Percentiles rank a stretch among this genome's conserved stretches.
Evolutionary conservation across 2,329 filamentous ascomycete species (phyloP).

Genomic region (Thermothelomyces thermophilus): DNA sequence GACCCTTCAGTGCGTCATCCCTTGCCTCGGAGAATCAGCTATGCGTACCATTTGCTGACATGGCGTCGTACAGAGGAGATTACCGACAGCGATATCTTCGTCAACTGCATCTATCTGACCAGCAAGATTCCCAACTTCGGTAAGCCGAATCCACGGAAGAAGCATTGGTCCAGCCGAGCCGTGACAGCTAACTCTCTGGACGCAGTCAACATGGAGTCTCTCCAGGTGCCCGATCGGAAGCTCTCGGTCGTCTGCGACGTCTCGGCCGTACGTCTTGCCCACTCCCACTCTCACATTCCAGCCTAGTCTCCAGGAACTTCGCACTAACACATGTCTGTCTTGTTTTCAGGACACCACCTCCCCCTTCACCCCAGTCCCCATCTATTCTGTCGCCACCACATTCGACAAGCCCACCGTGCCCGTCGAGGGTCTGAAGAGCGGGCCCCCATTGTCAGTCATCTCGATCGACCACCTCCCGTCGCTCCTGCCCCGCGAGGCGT

Average conservation of each 20-base stretch:
- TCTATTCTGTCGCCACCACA: slow-evolving; percentile 53
- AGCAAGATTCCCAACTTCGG: slow-evolving; percentile 69
- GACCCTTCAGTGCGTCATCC: slow-evolving; percentile 52
- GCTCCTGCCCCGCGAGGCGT: slow-evolving; percentile 78
- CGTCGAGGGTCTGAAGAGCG: slow-evolving; percentile 46
- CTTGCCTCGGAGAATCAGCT: neutral
- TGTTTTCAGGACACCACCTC: slow-evolving; percentile 20
- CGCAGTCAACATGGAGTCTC: slow-evolving; percentile 57
- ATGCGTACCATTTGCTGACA: slow-evolving; percentile 6
- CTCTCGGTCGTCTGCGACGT: slow-evolving; percentile 79
- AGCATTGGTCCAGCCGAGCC: neutral
- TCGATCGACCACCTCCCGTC: slow-evolving; percentile 81
- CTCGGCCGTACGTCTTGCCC: slow-evolving; percentile 54
- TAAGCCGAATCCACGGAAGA: neutral
- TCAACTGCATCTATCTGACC: slow-evolving; percentile 83
- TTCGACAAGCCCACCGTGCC: slow-evolving; percentile 87
- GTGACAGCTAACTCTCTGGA: neutral
- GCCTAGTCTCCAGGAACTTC: neutral
- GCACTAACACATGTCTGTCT: neutral
- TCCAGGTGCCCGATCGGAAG: slow-evolving; percentile 61
- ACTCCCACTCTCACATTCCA: neutral
- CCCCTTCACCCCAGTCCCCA: slow-evolving; percentile 25
- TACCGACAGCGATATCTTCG: slow-evolving; percentile 65
- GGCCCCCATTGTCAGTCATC: slow-evolving; percentile 67
- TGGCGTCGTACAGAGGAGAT: slow-evolving; percentile 52